Evolutionary conservation across 805 yeast genomes (phyloP).

Genomic region (Nakazawaea laoshanensis): DNA sequence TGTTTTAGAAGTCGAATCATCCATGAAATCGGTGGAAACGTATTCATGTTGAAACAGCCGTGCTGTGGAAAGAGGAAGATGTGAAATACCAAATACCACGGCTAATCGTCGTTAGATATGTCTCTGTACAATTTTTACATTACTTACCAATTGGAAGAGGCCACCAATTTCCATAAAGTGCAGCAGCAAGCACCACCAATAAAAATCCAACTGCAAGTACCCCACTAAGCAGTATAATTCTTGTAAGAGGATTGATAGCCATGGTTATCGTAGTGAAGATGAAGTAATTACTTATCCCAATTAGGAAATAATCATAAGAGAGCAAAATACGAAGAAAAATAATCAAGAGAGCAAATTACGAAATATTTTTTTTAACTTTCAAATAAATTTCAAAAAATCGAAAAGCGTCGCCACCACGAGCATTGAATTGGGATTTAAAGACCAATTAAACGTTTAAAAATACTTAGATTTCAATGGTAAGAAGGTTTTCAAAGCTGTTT

Average conservation of each 20-base stretch:
- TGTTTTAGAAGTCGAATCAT: slow-evolving; percentile 36
- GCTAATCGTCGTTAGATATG: slow-evolving; percentile 15
- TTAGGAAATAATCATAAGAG: too few species aligned
- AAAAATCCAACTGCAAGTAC: slow-evolving; percentile 87
- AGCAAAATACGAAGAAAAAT: too few species aligned
- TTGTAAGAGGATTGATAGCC: slow-evolving; percentile 64
- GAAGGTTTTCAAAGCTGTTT: too few species aligned
- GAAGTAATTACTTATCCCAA: too few species aligned
- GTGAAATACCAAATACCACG: slow-evolving; percentile 57
- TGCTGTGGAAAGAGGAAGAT: slow-evolving; percentile 56
- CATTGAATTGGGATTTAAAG: background rate
- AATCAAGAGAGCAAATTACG: too few species aligned
- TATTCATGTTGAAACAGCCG: slow-evolving; percentile 5
- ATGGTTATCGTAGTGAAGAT: too few species aligned
- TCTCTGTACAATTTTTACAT: background rate
- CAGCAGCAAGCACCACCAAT: slow-evolving; percentile 80
- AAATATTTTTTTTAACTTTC: too few species aligned
- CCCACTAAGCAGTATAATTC: slow-evolving; percentile 66
- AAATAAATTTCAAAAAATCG: too few species aligned
- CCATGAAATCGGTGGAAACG: slow-evolving; percentile 45
- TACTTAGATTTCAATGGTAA: too few species aligned
- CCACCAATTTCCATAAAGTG: slow-evolving; percentile 83
- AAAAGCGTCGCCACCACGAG: too few species aligned
- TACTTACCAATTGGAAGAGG: slow-evolving; percentile 65
- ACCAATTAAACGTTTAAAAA: too few species aligned